Base-by-base conservation (phyloP, 2,329 filamentous ascomycete species). In the Ascochyta viciae-villosae region DNA sequence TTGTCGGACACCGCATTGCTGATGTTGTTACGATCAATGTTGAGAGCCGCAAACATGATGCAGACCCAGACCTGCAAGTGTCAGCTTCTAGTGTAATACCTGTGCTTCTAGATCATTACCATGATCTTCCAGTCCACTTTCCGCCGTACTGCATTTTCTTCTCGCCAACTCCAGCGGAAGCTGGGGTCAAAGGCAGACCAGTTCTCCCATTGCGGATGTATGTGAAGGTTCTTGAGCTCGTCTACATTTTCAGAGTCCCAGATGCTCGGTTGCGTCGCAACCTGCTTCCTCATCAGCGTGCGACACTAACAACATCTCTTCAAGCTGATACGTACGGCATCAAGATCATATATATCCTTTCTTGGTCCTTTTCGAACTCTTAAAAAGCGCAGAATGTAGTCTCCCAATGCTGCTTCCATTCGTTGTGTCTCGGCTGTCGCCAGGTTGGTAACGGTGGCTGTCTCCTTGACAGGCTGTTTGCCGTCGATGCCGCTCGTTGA, bases 131-230 rank as follows among this genome's bases (percentile, higher is more conserved):
- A 58, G 39, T 58, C 56, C 15, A 57, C 52, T 24, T 60, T 60
- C 2, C 52, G 40, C 24, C 57, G 40, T 2, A 60, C 76, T 2
- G 50, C 66, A 76, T 79, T 50, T 67, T 86, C 85, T 63, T 86
- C 84, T 37, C 78, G 74, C 31, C 76, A 68, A 0, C 79, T 80
- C 84, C 84, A 87, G 48, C 77, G 73, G 37, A 79, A 81, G 1
- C 70, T 65, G 1, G 83, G 82, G 58, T 86, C 83, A 62, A 80
- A 86, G 39, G 83, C 77, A 65, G 86, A 84, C 16, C 77, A 73
- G n/a, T 83, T 83, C 62, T 87, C 84, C 64, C 86, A 87, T 38
- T 63, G 15, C 16, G 50, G 51, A 38, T 60, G 58, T 24, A 60
- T 60, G 12, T 57, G 50, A 6, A 48, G 26, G 33, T 49, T 45